Percentiles rank a stretch among this genome's conserved stretches.
Evolutionary conservation across 2,329 filamentous ascomycete species (phyloP).

Genomic region (Apiospora kogelbergensis): DNA sequence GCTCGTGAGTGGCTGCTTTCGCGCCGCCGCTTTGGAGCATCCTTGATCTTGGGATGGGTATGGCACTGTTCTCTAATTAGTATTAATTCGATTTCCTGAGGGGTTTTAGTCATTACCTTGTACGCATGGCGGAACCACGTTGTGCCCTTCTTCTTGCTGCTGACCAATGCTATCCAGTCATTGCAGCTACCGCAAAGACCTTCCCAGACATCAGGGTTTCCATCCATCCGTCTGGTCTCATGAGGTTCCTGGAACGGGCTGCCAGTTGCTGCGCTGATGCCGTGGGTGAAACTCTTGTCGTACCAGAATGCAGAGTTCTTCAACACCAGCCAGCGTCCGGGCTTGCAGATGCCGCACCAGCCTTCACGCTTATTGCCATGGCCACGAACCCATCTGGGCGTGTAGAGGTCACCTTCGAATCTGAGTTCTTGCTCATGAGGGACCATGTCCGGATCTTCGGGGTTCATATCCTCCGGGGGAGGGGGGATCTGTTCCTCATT

Average conservation of each 20-base stretch:
- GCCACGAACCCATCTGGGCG: constrained; percentile 79
- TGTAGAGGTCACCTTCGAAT: constrained; percentile 81
- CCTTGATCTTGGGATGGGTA: constrained; percentile 70
- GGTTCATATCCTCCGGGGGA: constrained; percentile 79
- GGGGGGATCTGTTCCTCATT: constrained; percentile 73
- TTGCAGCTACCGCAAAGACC: constrained; percentile 76
- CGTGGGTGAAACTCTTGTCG: constrained; percentile 87
- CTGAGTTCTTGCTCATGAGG: constrained; percentile 78
- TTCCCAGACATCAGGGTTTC: constrained; percentile 80
- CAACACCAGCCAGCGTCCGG: constrained; percentile 80
- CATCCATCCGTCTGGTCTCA: constrained; percentile 73
- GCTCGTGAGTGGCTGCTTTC: constrained; percentile 56
- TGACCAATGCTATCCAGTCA: constrained; percentile 79
- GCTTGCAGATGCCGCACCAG: constrained; percentile 88
- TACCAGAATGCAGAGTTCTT: constrained; percentile 95
- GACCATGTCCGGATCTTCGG: constrained; percentile 70
- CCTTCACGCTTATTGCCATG: constrained; percentile 86
- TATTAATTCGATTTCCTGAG: not conserved
- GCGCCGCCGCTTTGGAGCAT: constrained; percentile 66
- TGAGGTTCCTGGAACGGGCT: constrained; percentile 76
- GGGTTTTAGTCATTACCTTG: constrained; percentile 55
- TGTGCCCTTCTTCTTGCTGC: constrained; percentile 89
- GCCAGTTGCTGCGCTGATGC: constrained; percentile 80
- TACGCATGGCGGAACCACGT: constrained; percentile 90
- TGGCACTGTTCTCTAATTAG: constrained; percentile 55